A percentile compares a stretch with the other conserved stretches of the same genome.
Evolutionary conservation across 1,284 basidiomycete species (phyloP).

Genomic region (Baeospora myosura): DNA sequence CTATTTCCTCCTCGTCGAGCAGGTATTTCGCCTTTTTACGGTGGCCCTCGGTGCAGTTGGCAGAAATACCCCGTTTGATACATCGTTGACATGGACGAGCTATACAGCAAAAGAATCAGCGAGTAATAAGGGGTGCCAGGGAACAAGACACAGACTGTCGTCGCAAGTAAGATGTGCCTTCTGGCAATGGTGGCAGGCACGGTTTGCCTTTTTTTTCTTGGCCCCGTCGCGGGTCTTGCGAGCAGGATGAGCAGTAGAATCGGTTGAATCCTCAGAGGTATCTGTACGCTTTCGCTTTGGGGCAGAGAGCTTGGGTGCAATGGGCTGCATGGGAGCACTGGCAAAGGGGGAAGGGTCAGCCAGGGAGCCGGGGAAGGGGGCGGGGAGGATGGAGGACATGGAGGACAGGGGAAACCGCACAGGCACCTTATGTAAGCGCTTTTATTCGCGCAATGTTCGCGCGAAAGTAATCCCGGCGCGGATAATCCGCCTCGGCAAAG

Average conservation of each 20-base stretch:
- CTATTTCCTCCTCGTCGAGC: constrained; percentile 85
- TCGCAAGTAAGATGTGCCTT: constrained; percentile 96
- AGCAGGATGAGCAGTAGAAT: constrained; percentile 34
- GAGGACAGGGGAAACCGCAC: too few relatives aligned
- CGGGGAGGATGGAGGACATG: too few relatives aligned
- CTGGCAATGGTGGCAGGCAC: constrained; percentile 94
- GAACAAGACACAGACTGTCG: constrained; percentile 60
- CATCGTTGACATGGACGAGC: constrained; percentile 94
- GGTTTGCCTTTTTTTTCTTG: constrained; percentile 63
- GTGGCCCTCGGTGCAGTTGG: constrained; percentile 88
- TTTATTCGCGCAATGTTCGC: too few relatives aligned
- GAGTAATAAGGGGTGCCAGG: constrained; percentile 14
- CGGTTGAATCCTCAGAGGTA: constrained; percentile 41
- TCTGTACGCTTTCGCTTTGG: constrained; percentile 36
- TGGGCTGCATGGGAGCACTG: constrained; percentile 1
- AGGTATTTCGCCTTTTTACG: constrained; percentile 98
- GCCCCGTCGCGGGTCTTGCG: constrained; percentile 61
- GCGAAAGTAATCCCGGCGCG: too few relatives aligned
- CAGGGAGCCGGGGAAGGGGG: too few relatives aligned
- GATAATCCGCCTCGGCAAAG: too few relatives aligned
- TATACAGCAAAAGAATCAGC: constrained; percentile 27
- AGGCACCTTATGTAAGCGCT: too few relatives aligned
- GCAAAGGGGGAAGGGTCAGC: too few relatives aligned
- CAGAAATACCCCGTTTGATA: constrained; percentile 86
- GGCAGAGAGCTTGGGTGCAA: constrained; percentile 6